Conservation (phyloP, 176 grass and related monocot genomes). For the Musa troglodytarum region DNA sequence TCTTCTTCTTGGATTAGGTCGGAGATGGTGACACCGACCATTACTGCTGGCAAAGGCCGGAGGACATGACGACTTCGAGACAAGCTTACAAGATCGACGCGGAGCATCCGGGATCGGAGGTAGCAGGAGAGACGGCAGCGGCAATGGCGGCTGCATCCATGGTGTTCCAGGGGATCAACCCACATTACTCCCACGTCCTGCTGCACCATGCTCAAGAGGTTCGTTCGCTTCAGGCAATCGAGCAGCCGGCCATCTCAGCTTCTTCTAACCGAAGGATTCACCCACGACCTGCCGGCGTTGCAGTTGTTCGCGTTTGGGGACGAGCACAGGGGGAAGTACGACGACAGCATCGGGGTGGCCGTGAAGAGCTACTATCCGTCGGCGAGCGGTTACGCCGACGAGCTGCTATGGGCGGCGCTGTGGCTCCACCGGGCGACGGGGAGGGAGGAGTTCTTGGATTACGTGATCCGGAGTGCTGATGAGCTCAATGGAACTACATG, state of each 20-base stretch:
- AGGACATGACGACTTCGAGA: conserved; percentile 9
- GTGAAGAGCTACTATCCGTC: conserved; percentile 1
- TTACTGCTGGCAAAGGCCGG: conserved; percentile 13
- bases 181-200: conserved; percentile 3
- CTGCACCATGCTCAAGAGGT: conserved; percentile 6
- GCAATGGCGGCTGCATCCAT: conserved; percentile 12
- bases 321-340: not conserved
- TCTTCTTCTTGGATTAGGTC: not conserved
- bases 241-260: no score
- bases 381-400: conserved; percentile 3
- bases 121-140: not conserved
- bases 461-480: not conserved
- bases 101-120: conserved; percentile 4
- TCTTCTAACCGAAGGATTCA: not conserved
- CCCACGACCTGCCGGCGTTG: no score
- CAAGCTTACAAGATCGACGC: conserved; percentile 5
- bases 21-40: conserved; percentile 1
- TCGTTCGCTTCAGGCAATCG: no score
- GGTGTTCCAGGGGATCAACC: not conserved
- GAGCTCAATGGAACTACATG: not conserved
- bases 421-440: not conserved
- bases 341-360: conserved; percentile 4
- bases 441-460: not conserved
- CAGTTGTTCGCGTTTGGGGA: conserved; percentile 6
- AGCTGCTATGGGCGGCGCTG: conserved; percentile 13